phyloP scores from a whole-genome alignment of 768 basidiomycete species.

The Lactarius indigo region DNA sequence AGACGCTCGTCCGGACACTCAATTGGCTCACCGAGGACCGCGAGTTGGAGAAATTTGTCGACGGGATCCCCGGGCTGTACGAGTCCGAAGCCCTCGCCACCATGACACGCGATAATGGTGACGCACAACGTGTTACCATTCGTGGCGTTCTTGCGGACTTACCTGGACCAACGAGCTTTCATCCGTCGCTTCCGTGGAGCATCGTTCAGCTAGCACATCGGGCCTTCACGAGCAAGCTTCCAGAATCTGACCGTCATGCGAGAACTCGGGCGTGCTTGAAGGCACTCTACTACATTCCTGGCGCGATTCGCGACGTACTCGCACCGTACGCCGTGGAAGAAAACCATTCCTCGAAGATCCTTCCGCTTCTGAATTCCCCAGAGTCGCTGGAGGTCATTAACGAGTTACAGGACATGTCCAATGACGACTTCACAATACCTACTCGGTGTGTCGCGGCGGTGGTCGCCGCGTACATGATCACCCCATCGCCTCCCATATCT shows the following conservation, averaged over 20 bases:
- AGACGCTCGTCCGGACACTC: background rate
- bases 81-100: background rate
- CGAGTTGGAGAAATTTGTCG: background rate
- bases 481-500: too few relatives aligned
- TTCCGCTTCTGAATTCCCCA: too few relatives aligned
- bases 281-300: background rate
- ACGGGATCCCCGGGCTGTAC: background rate
- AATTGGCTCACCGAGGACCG: background rate
- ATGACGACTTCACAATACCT: too few relatives aligned
- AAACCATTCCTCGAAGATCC: too few relatives aligned
- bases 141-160: background rate
- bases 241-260: background rate
- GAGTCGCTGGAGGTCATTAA: too few relatives aligned
- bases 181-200: background rate
- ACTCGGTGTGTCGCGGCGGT: too few relatives aligned
- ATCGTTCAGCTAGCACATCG: background rate
- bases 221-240: background rate
- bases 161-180: conserved; percentile 2
- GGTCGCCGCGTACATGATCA: too few relatives aligned
- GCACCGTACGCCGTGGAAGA: too few relatives aligned
- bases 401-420: too few relatives aligned
- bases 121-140: background rate
- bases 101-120: too few relatives aligned
- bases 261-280: background rate
- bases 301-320: too few relatives aligned